A percentile compares a stretch with the other conserved stretches of the same genome.
These are phyloP conservation scores for Collybia sordida DNA, from an alignment of 768 basidiomycete genomes.

Conservation along the genomic window DNA sequence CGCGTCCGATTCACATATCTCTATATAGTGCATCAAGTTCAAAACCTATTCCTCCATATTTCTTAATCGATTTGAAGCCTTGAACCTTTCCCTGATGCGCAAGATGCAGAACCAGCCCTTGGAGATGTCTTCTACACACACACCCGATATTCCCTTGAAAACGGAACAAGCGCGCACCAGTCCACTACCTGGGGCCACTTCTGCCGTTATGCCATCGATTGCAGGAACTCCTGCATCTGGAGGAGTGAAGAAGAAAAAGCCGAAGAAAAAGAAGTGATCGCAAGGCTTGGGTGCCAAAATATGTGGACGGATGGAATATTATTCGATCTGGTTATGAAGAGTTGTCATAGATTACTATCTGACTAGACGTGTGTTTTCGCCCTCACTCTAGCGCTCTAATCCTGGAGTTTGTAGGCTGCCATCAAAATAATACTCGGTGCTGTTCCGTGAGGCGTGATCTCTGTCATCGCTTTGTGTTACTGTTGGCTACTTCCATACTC, in stretches of 20 bases:
- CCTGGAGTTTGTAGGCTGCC: neutral
- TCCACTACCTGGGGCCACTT: conserved; percentile 27
- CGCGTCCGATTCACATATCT: neutral
- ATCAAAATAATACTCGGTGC: neutral
- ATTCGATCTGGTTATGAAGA: neutral
- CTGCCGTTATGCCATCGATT: conserved; percentile 23
- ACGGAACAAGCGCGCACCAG: conserved; percentile 23
- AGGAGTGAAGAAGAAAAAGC: conserved; percentile 81
- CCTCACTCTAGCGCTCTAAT: neutral
- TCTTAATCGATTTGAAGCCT: conserved; percentile 92
- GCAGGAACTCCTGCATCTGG: conserved; percentile 42
- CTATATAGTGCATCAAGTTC: conserved; percentile 86
- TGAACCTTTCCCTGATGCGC: conserved; percentile 84
- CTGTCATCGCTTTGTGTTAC: neutral
- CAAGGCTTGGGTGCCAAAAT: neutral
- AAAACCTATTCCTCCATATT: conserved; percentile 93
- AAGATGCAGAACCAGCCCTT: conserved; percentile 76
- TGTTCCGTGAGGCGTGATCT: neutral
- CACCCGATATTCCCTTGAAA: conserved; percentile 18
- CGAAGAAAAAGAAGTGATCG: conserved; percentile 71
- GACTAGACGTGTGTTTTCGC: conserved; percentile 10
- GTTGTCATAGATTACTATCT: neutral
- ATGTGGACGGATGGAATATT: neutral
- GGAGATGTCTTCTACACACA: conserved; percentile 26
- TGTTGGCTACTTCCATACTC: neutral